Evolutionary conservation across 768 basidiomycete species (phyloP).

Genomic region (Dioszegia hungarica): DNA sequence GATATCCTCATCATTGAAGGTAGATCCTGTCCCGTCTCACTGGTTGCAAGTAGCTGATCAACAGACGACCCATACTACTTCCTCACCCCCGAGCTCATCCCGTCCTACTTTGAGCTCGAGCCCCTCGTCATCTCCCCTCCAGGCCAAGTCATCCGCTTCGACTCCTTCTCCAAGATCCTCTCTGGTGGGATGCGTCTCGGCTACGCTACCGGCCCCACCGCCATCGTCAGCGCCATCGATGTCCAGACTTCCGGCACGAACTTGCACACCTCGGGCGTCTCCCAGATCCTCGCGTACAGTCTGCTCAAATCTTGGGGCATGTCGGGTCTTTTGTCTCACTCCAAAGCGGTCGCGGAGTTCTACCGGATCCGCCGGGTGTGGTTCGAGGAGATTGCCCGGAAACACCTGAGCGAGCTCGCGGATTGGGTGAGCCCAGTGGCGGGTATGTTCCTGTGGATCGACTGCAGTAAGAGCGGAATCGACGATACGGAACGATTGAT

Average conservation of each 20-base stretch:
- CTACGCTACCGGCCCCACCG: conserved; percentile 69
- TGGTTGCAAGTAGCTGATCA: conserved; percentile 3
- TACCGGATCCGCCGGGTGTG: conserved; percentile 54
- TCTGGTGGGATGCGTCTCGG: conserved; percentile 54
- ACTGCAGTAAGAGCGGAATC: conserved; percentile 46
- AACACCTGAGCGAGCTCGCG: conserved; percentile 65
- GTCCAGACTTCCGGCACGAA: conserved; percentile 54
- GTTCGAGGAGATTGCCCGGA: conserved; percentile 71
- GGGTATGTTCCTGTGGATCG: conserved; percentile 75
- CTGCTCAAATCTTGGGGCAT: conserved; percentile 56
- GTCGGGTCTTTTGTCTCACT: conserved; percentile 68
- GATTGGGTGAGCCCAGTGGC: conserved; percentile 49
- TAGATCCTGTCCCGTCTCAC: conserved; percentile 35
- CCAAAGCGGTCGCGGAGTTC: conserved; percentile 60
- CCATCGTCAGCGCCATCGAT: conserved; percentile 66
- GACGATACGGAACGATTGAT: conserved; percentile 72
- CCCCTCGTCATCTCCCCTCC: conserved; percentile 58
- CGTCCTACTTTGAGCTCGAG: conserved; percentile 80
- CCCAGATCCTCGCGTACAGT: conserved; percentile 40
- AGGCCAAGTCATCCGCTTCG: conserved; percentile 80
- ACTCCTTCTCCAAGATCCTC: conserved; percentile 78
- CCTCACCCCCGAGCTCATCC: conserved; percentile 52
- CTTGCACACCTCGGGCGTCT: conserved; percentile 47
- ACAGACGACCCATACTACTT: conserved; percentile 64
- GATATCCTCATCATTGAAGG: conserved; percentile 83